Evolutionary conservation across 768 basidiomycete genomes (phyloP).

Genomic region (Mycena epipterygia): DNA sequence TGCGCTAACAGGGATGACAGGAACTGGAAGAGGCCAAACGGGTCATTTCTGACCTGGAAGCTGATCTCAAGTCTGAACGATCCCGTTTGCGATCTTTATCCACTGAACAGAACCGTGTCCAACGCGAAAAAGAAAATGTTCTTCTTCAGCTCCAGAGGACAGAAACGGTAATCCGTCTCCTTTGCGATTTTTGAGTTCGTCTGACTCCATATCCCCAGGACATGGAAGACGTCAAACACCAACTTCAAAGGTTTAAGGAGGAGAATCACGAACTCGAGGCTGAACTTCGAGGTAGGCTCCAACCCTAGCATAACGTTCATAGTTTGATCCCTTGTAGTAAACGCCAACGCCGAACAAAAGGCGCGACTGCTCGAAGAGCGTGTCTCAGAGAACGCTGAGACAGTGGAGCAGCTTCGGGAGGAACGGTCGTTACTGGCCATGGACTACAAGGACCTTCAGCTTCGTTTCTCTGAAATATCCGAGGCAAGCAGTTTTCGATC

Average conservation of each 20-base stretch:
- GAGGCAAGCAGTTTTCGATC: slow-evolving; percentile 63
- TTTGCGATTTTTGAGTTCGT: slow-evolving; percentile 2
- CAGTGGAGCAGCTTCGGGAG: slow-evolving; percentile 81
- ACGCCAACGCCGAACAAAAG: slow-evolving; percentile 79
- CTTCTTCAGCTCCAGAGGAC: slow-evolving; percentile 75
- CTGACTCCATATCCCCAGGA: slow-evolving; percentile 62
- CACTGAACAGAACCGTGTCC: slow-evolving; percentile 72
- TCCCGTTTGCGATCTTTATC: slow-evolving; percentile 72
- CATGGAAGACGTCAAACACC: slow-evolving; percentile 81
- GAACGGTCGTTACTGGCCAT: slow-evolving; percentile 78
- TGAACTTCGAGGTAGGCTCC: slow-evolving; percentile 74
- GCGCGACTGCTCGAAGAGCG: slow-evolving; percentile 76
- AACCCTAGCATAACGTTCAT: background rate
- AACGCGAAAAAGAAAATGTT: slow-evolving; percentile 76
- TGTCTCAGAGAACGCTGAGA: slow-evolving; percentile 76
- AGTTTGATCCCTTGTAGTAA: slow-evolving; percentile 56
- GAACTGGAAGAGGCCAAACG: slow-evolving; percentile 79
- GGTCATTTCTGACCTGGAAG: slow-evolving; percentile 78
- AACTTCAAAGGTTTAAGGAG: slow-evolving; percentile 77
- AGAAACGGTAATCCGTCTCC: slow-evolving; percentile 65
- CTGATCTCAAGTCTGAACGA: slow-evolving; percentile 79
- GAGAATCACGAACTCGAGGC: slow-evolving; percentile 81
- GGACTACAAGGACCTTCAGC: slow-evolving; percentile 83
- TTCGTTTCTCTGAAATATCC: slow-evolving; percentile 72
- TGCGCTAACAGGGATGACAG: slow-evolving; percentile 50